A percentile compares a stretch with the other conserved stretches of the same genome.
Evolutionary conservation across 139 green algal species (phyloP).

Genomic region (Coelastrella sp.): DNA sequence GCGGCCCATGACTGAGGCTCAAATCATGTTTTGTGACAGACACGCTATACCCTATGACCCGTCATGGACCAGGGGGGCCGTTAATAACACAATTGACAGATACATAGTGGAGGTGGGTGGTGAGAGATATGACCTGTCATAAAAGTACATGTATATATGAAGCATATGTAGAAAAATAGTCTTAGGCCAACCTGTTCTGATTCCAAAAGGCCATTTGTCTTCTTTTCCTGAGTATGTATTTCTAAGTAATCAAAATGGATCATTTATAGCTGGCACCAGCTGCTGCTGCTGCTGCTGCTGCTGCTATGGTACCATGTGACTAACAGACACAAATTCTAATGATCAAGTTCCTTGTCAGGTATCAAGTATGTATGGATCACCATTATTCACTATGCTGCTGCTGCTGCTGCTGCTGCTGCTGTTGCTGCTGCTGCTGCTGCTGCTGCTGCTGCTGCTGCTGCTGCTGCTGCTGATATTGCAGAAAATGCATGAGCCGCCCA

Average conservation of each 20-base stretch:
- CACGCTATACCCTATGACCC: constrained; percentile 25
- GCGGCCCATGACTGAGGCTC: background rate
- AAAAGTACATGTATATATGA: too few species aligned
- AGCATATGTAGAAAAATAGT: too few species aligned
- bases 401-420: background rate
- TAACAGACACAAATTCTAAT: too few species aligned
- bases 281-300: background rate
- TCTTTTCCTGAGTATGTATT: too few species aligned
- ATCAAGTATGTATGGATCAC: too few species aligned
- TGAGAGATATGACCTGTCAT: too few species aligned
- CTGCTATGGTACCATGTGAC: background rate
- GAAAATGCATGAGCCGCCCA: constrained; percentile 31
- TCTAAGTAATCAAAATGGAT: too few species aligned
- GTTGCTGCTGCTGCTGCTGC: background rate
- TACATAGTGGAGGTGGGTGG: constrained; percentile 31
- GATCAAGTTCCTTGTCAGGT: too few species aligned
- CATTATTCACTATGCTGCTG: background rate
- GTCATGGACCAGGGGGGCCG: constrained; percentile 2
- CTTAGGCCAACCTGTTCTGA: too few species aligned
- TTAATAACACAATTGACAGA: constrained; percentile 36
- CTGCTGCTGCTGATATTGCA: constrained; percentile 18
- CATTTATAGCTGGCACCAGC: background rate
- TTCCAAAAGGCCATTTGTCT: too few species aligned
- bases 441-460: background rate
- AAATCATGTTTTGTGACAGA: constrained; percentile 31